phyloP scores from a whole-genome alignment of 805 yeast species.

The Lipomyces mesembrius region DNA sequence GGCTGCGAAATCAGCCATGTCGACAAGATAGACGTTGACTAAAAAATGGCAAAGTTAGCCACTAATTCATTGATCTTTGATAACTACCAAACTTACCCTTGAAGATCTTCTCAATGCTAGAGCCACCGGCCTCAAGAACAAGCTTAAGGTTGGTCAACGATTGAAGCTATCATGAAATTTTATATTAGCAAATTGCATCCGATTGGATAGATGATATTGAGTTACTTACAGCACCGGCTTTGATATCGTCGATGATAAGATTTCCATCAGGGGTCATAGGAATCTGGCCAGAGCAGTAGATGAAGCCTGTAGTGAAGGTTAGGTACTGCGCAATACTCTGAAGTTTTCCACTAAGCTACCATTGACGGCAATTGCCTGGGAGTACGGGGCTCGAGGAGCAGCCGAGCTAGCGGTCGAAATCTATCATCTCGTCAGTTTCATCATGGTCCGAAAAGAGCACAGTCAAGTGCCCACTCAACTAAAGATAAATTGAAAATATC shows the following conservation, averaged over 20 bases:
- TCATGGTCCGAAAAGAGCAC: background rate
- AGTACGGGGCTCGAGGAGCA: constrained; percentile 95
- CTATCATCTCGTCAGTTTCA: constrained; percentile 11
- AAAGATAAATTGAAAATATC: background rate
- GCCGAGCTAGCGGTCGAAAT: constrained; percentile 79
- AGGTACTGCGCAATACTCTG: background rate
- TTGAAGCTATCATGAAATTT: constrained; percentile 42
- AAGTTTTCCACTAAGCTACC: constrained; percentile 41
- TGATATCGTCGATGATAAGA: constrained; percentile 75
- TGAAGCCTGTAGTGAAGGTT: constrained; percentile 56
- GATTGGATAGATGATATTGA: background rate
- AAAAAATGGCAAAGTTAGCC: constrained; percentile 9
- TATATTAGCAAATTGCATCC: background rate
- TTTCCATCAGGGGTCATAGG: constrained; percentile 79
- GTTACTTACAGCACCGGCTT: constrained; percentile 47
- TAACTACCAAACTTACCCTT: constrained; percentile 48
- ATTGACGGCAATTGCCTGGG: constrained; percentile 92
- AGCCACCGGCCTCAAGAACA: constrained; percentile 83
- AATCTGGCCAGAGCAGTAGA: constrained; percentile 94
- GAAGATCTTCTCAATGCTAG: constrained; percentile 79
- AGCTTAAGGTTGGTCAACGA: constrained; percentile 52
- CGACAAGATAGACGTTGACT: constrained; percentile 86
- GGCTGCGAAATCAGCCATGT: constrained; percentile 81
- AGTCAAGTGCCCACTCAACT: background rate
- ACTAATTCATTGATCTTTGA: background rate